These are phyloP conservation scores for Colletotrichum tropicale DNA, from an alignment of 2,329 filamentous ascomycete species.

Conservation along the genomic window DNA sequence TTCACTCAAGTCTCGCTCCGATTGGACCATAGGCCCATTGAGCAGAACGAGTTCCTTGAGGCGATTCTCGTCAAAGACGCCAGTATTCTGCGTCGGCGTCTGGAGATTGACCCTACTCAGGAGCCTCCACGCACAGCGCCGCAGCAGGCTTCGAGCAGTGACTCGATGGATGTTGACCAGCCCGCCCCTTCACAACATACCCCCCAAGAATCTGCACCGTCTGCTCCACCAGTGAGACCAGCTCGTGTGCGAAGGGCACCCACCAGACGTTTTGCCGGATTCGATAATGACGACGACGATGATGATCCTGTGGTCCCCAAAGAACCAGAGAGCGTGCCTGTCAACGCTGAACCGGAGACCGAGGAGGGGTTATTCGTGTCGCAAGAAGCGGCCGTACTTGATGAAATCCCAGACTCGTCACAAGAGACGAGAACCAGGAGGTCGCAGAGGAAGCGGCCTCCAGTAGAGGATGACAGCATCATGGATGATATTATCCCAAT, in stretches of 20 bases:
- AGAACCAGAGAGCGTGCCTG: not conserved
- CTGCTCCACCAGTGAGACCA: slow-evolving; percentile 26
- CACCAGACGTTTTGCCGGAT: slow-evolving; percentile 71
- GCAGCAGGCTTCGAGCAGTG: slow-evolving; percentile 10
- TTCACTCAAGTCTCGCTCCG: slow-evolving; percentile 71
- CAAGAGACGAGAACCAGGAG: slow-evolving; percentile 22
- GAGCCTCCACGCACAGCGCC: slow-evolving; percentile 27
- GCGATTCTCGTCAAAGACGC: slow-evolving; percentile 85
- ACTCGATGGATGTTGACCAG: slow-evolving; percentile 29
- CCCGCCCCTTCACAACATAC: slow-evolving; percentile 10
- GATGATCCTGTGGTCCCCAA: slow-evolving; percentile 40
- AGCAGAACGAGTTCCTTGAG: slow-evolving; percentile 91
- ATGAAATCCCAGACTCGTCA: slow-evolving; percentile 21
- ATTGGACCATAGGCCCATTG: slow-evolving; percentile 81
- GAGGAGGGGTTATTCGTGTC: slow-evolving; percentile 62
- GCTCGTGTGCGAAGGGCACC: slow-evolving; percentile 26
- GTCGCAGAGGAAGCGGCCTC: slow-evolving; percentile 50
- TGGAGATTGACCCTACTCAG: slow-evolving; percentile 55
- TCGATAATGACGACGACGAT: slow-evolving; percentile 56
- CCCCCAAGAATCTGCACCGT: slow-evolving; percentile 11
- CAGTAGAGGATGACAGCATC: slow-evolving; percentile 55
- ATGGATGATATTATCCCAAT: slow-evolving; percentile 79
- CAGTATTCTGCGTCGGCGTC: slow-evolving; percentile 69
- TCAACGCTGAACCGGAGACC: slow-evolving; percentile 36
- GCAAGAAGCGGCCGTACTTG: slow-evolving; percentile 38